A percentile compares a stretch with the other conserved stretches of the same genome.
Evolutionary conservation across 2,329 filamentous ascomycete genomes (phyloP).

Genomic region (Curvularia sp.): DNA sequence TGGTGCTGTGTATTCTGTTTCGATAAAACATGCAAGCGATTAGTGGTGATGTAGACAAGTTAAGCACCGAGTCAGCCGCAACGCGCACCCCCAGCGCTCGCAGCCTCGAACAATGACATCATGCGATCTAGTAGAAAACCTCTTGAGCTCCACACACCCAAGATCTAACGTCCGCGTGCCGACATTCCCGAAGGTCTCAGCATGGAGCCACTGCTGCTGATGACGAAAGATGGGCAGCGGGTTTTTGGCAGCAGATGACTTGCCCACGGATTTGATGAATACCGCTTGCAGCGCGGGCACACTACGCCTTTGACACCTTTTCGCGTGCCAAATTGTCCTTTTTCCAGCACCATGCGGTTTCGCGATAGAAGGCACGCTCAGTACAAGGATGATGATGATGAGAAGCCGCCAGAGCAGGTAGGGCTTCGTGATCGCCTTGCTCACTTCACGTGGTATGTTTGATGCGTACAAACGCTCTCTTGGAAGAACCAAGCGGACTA

Average conservation of each 20-base stretch:
- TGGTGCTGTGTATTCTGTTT: neutral
- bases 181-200: slow-evolving; percentile 9
- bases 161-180: slow-evolving; percentile 5
- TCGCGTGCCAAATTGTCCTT: neutral
- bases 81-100: neutral
- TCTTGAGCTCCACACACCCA: neutral
- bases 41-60: neutral
- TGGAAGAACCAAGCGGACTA: neutral
- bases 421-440: slow-evolving; percentile 35
- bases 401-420: slow-evolving; percentile 26
- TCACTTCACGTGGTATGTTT: slow-evolving; percentile 36
- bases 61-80: neutral
- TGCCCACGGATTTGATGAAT: slow-evolving; percentile 6
- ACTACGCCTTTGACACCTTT: slow-evolving; percentile 1
- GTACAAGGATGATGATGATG: slow-evolving; percentile 21
- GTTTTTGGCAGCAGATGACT: slow-evolving; percentile 3
- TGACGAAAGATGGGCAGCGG: slow-evolving; percentile 16
- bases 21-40: neutral
- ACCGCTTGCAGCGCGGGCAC: neutral
- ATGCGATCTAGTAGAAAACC: neutral
- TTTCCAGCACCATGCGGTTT: slow-evolving; percentile 26
- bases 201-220: slow-evolving; percentile 1
- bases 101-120: slow-evolving; percentile 7
- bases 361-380: slow-evolving; percentile 27
- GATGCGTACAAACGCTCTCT: neutral